Evolutionary conservation across 2,329 filamentous ascomycete species (phyloP), one percentile per base, ranked within the genome.

Genomic region (Pseudogymnoascus sp.): DNA sequence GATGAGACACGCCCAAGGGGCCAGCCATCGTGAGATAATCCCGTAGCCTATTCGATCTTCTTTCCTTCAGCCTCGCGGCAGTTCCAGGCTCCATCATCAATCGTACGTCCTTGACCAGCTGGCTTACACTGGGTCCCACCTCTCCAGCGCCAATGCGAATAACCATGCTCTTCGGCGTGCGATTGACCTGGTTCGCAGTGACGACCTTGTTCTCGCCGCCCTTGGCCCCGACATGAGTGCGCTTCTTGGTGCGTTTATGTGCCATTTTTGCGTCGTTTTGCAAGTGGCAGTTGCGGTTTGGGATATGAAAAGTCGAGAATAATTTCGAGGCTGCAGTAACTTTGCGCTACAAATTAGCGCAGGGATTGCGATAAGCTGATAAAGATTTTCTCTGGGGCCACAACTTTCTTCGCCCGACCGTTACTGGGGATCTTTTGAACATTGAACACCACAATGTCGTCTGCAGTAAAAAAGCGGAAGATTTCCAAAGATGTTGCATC

Each of bases 21-120:
- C 94, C 94, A 62, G 90, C 89, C 94, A 99, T 99, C 64, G 90
- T 89, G 34, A 91, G 87, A 74, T 96, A 99, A 76, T 99, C 94
- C 71, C 89, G 86, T 66, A 97, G 77, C 70, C 87, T 87, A 77
- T 99, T 97, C 38, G 86, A 88, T 75, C 89, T 86, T 66, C 94
- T 83, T 78, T 97, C 93, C 78, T 91, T 96, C 67, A 99, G 74
- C 62, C 93, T 84, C 64, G 87, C 88, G 3, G 94, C 94, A 3
- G 94, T 99, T 60, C 91, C 90, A 1, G 94, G 94, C 75, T 97
- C 91, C 91, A 99, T 96, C 77, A 97, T 93, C 61, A 82, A 81
- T 68, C 94, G 86, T 62, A 97, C 89, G 77, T 99, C 94, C 68
- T 89, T 86, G 20, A 93, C 92, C 68, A 99, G 79, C 76, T 97